Evolutionary conservation across 805 yeast genomes (phyloP), one percentile per base, ranked within the genome.

Genomic region (Candida ipomoeae): DNA sequence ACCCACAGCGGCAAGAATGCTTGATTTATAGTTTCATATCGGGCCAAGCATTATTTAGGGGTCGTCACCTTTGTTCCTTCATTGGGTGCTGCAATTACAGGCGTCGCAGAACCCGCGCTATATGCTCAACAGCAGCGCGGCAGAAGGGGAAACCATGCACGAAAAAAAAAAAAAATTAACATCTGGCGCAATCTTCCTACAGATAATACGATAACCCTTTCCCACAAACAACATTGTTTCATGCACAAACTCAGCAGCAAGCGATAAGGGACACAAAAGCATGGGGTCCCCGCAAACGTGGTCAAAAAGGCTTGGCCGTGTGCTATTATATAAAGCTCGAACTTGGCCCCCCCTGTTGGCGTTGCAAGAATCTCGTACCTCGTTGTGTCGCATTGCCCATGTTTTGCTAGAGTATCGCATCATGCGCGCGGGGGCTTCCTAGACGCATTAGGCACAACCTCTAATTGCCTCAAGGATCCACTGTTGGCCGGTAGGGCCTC

Each of bases 401-500:
- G 20, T 32, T 10, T 42, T 20, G 45, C 45, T 42, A 20, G 11
- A 42, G 38, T 20, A 32, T 31, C 35, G 44, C 33, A 42, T 42
- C 45, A 42, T 42, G 45, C 45, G 45, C 45, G 45, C 45, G 31
- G 31, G 29, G n/a, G 38, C 18, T 32, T 42, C 45, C 45, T 21
- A 29, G 34, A 26, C 37, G 45, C 45, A 42, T 32, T 21, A 33
- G 32, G 38, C 45, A 32, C 45, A 14, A 33, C 8, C 43, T 33
- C 38, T 11, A 33, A 21, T 42, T 29, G 10, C 38, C 18, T 15
- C 8, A 23, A 20, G 29, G n/a, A 31, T 14, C 26, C 15, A 17
- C 6, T 31, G 31, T 42, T 21, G 45, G 45, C 45, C 38, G 33
- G 21, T 15, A 26, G 11, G 6, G 44, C 14, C 40, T 18, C 45